Conservation (phyloP, 176 grass and related monocot genomes). For the Areca catechu region DNA sequence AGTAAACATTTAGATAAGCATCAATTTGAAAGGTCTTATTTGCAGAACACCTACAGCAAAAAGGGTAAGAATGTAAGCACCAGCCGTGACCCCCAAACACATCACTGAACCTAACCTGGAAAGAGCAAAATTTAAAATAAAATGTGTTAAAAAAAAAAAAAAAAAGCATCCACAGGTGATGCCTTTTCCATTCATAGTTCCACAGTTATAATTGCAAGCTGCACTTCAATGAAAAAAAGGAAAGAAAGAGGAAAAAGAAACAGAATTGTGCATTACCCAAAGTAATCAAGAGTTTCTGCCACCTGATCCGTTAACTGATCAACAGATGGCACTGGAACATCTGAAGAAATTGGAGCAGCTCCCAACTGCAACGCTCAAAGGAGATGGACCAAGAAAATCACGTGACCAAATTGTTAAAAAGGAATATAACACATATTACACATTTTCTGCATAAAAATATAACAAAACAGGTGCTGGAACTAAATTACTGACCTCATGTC, state of each 20-base stretch:
- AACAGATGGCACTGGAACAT: conserved; percentile 60
- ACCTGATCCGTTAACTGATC: conserved; percentile 91
- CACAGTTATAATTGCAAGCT: too few species aligned
- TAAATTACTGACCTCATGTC: conserved; percentile 72
- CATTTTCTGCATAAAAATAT: not conserved
- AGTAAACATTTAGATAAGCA: conserved; percentile 5
- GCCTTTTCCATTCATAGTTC: too few species aligned
- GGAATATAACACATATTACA: not conserved
- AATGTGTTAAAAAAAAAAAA: too few species aligned
- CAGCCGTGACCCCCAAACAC: conserved; percentile 92
- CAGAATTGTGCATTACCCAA: conserved; percentile 49
- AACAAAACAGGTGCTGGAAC: not conserved
- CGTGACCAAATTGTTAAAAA: conserved; percentile 25
- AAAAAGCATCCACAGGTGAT: too few species aligned
- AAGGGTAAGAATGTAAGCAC: conserved; percentile 95
- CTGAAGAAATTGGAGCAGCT: conserved; percentile 75
- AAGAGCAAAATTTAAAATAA: conserved; percentile 28
- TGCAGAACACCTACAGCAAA: conserved; percentile 64
- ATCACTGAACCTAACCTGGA: conserved; percentile 94
- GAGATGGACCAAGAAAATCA: conserved; percentile 12
- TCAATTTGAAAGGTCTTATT: not conserved
- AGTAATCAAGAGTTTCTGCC: conserved; percentile 83
- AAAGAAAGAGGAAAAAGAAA: too few species aligned
- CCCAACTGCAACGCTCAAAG: conserved; percentile 66
- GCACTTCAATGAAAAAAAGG: too few species aligned